A percentile compares a stretch with the other conserved stretches of the same genome.
Evolutionary conservation across 2,329 filamentous ascomycete species (phyloP).

Genomic region (Phaeosphaeriaceae sp.): DNA sequence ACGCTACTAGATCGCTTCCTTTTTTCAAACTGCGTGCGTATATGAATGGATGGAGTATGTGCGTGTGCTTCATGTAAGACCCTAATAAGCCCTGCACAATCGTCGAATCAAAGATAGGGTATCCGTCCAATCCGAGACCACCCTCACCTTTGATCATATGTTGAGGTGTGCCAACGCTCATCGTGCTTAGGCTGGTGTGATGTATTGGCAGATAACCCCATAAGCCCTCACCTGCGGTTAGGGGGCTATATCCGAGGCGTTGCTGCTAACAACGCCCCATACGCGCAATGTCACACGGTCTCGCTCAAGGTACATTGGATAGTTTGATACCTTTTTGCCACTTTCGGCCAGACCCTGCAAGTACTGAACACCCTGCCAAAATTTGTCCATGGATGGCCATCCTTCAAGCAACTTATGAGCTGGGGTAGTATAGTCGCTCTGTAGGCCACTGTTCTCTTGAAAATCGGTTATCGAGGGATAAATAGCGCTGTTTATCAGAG

Average conservation of each 20-base stretch:
- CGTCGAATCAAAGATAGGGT: constrained; percentile 59
- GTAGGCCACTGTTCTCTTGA: constrained; percentile 59
- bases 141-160: constrained; percentile 51
- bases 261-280: constrained; percentile 70
- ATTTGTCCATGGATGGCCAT: constrained; percentile 63
- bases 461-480: constrained; percentile 16
- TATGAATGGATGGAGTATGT: constrained; percentile 69
- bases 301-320: constrained; percentile 78
- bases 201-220: constrained; percentile 59
- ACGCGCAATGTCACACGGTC: constrained; percentile 74
- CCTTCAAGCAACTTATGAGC: constrained; percentile 76
- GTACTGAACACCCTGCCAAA: constrained; percentile 58
- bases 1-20: constrained; percentile 42
- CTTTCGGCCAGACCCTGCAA: constrained; percentile 70
- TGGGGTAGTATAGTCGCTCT: constrained; percentile 85
- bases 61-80: constrained; percentile 66
- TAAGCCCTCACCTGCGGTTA: constrained; percentile 51
- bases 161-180: constrained; percentile 26
- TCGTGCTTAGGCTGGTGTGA: constrained; percentile 36
- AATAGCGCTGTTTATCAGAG: constrained; percentile 35
- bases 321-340: constrained; percentile 65
- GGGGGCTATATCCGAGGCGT: constrained; percentile 48
- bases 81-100: constrained; percentile 59
- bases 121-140: constrained; percentile 61
- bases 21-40: constrained; percentile 58